Evolutionary conservation across 176 grass and related monocot genomes (phyloP), one percentile per base, ranked within the genome.

Genomic region (Avena eriantha): DNA sequence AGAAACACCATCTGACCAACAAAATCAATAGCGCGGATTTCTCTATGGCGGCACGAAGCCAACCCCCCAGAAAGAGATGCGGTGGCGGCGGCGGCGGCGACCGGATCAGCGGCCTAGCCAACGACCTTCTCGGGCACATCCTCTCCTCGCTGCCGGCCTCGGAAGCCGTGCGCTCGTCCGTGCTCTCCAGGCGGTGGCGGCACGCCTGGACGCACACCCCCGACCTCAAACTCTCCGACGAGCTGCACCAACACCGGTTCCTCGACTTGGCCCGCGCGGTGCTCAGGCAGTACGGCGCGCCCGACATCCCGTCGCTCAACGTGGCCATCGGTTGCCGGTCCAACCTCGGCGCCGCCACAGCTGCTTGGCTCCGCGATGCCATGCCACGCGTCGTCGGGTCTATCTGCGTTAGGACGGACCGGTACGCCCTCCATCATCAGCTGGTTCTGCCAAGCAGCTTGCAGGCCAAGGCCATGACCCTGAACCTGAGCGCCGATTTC

Each of bases 141-240:
- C 84, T 86, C 18, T 80, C 76, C 65, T 80, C 71, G 36, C 36
- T 86, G 7, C 76, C 76, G 0, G 51, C 18, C 35, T 0, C 0
- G 17, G 84, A 86, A 7, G 76, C 66, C 8, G 66, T 36, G 66
- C 76, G 76, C 23, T 35, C 53, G 4, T 71, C 84, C 65, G 53
- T 56, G 18, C 65, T 80, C 51, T 86, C 84, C 24, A 47, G 65
- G 36, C 76, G 76, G 18, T 86, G 65, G 53, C 76, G 65, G 2
- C 11, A 53, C 53, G 64, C 53, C 65, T 86, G 84, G 84, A 10
- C 65, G 11, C 76, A 23, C 65, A 9, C 39, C 23, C 36, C 51
- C 18, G 2, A 13, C 4, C 84, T 86, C 76, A 80, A 80, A 55
- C 55, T 80, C 84, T 72, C 84, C 53, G 76, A 86, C 18, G 53